A percentile compares a stretch with the other conserved stretches of the same genome.
These are phyloP conservation scores for Mariannaea sp. DNA, from an alignment of 2,329 filamentous ascomycete genomes.

Conservation along the genomic window DNA sequence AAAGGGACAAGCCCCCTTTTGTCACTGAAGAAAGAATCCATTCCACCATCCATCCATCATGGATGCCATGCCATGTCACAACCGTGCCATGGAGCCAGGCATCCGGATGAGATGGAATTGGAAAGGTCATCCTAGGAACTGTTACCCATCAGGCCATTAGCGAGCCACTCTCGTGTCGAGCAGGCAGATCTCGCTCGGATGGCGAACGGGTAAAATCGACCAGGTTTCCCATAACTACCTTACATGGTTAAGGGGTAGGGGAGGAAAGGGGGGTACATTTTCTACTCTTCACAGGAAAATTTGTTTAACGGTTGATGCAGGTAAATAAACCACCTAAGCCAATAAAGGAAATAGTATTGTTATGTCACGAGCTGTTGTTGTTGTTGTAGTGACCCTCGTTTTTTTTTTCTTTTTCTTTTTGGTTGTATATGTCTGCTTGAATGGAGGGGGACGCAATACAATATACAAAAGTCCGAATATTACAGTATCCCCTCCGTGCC, in stretches of 20 bases:
- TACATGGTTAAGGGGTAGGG: background rate
- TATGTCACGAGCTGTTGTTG: too few species aligned
- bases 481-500: too few species aligned
- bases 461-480: too few species aligned
- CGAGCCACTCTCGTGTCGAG: slow-evolving; percentile 21
- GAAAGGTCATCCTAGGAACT: slow-evolving; percentile 19
- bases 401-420: too few species aligned
- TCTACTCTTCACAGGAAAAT: too few species aligned
- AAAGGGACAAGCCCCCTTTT: background rate
- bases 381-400: background rate
- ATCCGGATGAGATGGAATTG: slow-evolving; percentile 6
- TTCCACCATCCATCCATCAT: background rate
- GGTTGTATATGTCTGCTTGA: too few species aligned
- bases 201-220: background rate
- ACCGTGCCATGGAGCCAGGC: background rate
- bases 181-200: slow-evolving; percentile 21
- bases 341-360: too few species aligned
- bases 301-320: background rate
- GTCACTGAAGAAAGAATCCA: background rate
- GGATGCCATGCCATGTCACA: slow-evolving; percentile 12
- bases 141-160: slow-evolving; percentile 21
- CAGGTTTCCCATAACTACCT: background rate
- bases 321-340: too few species aligned
- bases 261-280: background rate
- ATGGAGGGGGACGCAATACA: too few species aligned